Evolutionary conservation across 768 basidiomycete species (phyloP).

Genomic region (Kwoniella shandongensis): DNA sequence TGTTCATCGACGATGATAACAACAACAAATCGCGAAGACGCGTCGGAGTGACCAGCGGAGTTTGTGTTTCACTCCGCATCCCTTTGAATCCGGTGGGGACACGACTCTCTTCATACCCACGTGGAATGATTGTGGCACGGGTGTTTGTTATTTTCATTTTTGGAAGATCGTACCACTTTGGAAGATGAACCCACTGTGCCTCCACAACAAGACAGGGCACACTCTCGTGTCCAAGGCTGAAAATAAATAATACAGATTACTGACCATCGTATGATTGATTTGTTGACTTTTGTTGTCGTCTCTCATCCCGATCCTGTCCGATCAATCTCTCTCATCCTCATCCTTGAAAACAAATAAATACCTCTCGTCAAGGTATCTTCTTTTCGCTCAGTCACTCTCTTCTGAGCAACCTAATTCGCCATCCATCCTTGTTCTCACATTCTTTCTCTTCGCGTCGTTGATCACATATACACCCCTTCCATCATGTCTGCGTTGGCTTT

Average conservation of each 20-base stretch:
- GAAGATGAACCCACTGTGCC: too few species aligned
- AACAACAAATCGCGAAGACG: too few species aligned
- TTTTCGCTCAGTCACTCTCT: constrained; percentile 4
- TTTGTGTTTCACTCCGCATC: not conserved
- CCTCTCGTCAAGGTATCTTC: not conserved
- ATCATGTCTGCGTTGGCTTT: constrained; percentile 32
- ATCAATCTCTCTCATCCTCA: not conserved
- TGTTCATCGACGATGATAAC: not conserved
- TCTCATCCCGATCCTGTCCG: constrained; percentile 17
- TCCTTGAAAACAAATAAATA: not conserved
- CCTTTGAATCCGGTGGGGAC: not conserved
- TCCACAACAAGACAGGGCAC: too few species aligned
- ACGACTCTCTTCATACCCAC: not conserved
- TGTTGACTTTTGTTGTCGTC: constrained; percentile 6
- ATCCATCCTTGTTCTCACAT: not conserved
- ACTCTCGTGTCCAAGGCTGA: too few species aligned
- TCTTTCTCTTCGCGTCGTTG: not conserved
- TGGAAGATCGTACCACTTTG: not conserved
- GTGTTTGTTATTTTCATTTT: not conserved
- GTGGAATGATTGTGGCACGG: not conserved
- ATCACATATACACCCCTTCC: not conserved
- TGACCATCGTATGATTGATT: not conserved
- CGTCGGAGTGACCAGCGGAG: too few species aligned
- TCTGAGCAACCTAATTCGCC: not conserved
- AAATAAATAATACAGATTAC: too few species aligned